Evolutionary conservation across 192 early-diverging fungal species (phyloP).

Genomic region (Diversispora epigaea): DNA sequence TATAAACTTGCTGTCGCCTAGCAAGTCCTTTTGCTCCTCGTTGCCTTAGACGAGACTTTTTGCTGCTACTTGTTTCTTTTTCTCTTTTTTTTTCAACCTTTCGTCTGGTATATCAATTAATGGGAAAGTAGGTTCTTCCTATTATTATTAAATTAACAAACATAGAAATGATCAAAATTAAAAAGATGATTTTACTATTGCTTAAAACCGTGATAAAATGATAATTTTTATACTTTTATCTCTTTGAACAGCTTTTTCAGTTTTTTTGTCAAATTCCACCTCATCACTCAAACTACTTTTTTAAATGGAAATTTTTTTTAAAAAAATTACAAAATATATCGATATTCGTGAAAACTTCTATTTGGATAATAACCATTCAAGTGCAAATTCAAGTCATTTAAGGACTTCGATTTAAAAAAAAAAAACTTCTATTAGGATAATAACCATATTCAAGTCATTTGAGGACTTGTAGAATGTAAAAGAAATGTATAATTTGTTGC

Average conservation of each 20-base stretch:
- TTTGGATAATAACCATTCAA: too few relatives aligned
- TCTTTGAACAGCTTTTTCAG: constrained; percentile 68
- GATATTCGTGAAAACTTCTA: too few relatives aligned
- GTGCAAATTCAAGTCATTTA: too few relatives aligned
- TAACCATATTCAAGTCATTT: too few relatives aligned
- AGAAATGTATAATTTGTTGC: too few relatives aligned
- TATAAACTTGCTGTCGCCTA: constrained; percentile 49
- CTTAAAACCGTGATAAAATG: background rate
- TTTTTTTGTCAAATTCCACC: constrained; percentile 69
- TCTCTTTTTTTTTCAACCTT: constrained; percentile 80
- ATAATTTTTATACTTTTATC: constrained; percentile 47
- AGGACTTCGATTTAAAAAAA: too few relatives aligned
- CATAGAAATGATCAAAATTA: background rate
- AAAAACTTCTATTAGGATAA: too few relatives aligned
- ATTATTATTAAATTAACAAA: background rate
- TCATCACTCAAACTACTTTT: too few relatives aligned
- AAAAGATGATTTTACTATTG: background rate
- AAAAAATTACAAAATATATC: too few relatives aligned
- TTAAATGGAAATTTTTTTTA: too few relatives aligned
- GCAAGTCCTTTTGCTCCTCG: constrained; percentile 69
- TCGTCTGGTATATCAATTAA: constrained; percentile 79
- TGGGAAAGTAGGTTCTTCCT: constrained; percentile 71
- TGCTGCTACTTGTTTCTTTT: constrained; percentile 76
- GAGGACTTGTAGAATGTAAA: too few relatives aligned
- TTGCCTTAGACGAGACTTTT: constrained; percentile 70